A percentile compares a stretch with the other conserved stretches of the same genome.
Conservation (phyloP, 2,329 filamentous ascomycete species). For the Hypomyces rosellus region DNA sequence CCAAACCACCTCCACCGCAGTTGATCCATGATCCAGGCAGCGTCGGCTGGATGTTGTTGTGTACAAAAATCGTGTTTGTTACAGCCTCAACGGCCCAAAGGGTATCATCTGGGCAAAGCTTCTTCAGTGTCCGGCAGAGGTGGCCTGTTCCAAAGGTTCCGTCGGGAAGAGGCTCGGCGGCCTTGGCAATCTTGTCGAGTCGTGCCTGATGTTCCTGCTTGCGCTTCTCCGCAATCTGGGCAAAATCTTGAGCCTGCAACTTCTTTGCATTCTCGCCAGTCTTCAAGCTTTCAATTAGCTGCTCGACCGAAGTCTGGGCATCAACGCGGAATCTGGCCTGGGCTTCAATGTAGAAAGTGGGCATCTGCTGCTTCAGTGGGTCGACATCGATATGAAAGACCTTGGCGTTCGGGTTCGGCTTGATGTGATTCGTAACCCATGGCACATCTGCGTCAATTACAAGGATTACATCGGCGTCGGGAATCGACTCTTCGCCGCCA, state of each 20-base stretch:
- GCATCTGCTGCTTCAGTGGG: conserved; percentile 65
- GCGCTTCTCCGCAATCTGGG: conserved; percentile 36
- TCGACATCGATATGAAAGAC: conserved; percentile 62
- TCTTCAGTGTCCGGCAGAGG: conserved; percentile 25
- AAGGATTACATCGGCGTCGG: conserved; percentile 74
- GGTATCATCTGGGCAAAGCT: conserved; percentile 41
- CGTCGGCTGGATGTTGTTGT: conserved; percentile 64
- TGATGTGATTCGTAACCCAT: conserved; percentile 77
- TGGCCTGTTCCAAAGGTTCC: conserved; percentile 42
- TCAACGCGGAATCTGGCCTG: conserved; percentile 62
- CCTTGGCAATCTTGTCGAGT: conserved; percentile 52
- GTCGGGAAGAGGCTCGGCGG: conserved; percentile 52
- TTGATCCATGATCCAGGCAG: conserved; percentile 72
- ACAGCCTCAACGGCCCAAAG: conserved; percentile 76
- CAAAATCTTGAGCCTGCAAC: conserved; percentile 20
- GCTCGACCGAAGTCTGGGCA: conserved; percentile 56
- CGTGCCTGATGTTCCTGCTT: conserved; percentile 52
- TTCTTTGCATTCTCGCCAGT: conserved; percentile 37
- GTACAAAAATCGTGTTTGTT: conserved; percentile 60
- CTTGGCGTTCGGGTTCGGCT: conserved; percentile 44
- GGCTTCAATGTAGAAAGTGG: conserved; percentile 64
- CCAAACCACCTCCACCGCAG: conserved; percentile 72
- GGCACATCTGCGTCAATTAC: conserved; percentile 87
- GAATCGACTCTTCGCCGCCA: conserved; percentile 66
- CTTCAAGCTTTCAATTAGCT: conserved; percentile 59